Evolutionary conservation across 768 basidiomycete genomes (phyloP), one percentile per base, ranked within the genome.

Genomic region (Tricholoma bakamatsutake): DNA sequence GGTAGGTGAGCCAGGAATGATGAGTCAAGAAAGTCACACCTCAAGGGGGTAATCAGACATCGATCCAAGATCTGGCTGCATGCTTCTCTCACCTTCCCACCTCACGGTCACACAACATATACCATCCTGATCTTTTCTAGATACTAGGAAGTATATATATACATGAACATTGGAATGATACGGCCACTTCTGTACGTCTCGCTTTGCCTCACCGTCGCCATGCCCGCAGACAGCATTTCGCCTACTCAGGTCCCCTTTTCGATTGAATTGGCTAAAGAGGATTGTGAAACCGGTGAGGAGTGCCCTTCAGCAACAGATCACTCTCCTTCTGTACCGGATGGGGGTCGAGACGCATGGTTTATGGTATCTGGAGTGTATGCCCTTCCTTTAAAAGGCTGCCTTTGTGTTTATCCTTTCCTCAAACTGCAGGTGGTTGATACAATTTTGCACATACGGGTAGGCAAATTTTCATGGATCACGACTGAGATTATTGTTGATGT

Each of bases 361-460:
- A 76, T 76, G 5, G 68, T 80, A 34, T 55, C 64, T 27, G 77
- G 75, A 59, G 75, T 73, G 78, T 80, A 61, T 57, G 78, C 70
- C 24, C 12, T 31, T 49, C 21, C 53, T 46, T 12, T 17, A 24
- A 24, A 10, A 18, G 39, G 18, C 30, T 28, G 42, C 27, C 31
- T 47, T 33, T 8, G 34, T 24, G 30, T 24, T 52, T 8, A 34
- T 30, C 31, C n/a, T 28, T 35, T 53, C 54, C 5, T 52, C 28
- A 27, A 31, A 28, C 6, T 21, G 33, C 52, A 77, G 74, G 5
- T 77, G 74, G 74, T 61, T 76, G 60, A 64, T 75, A 21, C 71
- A 76, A 59, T 78, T 78, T 50, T 76, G 75, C 60, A 78, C 77
- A 3, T 76, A 77, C 55, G 78, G 79, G 71, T 76, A 56, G 21